Conservation (phyloP, 2,329 filamentous ascomycete species). For the Fusarium robinianum region DNA sequence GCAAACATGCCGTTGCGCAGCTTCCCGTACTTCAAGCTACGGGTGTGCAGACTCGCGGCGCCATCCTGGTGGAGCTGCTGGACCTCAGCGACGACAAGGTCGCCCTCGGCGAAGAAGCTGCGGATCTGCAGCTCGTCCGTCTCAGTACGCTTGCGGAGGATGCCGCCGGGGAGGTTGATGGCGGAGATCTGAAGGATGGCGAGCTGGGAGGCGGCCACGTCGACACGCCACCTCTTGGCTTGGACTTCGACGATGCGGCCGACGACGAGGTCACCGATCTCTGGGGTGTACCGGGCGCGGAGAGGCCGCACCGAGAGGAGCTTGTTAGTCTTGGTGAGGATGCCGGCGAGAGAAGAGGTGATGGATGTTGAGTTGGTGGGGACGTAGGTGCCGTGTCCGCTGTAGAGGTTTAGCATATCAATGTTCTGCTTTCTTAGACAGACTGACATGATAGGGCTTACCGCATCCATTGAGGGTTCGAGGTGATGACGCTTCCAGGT, state of each 20-base stretch:
- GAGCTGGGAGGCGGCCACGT: constrained; percentile 85
- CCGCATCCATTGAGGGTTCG: constrained; percentile 97
- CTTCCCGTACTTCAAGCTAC: constrained; percentile 92
- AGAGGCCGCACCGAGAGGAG: constrained; percentile 89
- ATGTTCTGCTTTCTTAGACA: no score
- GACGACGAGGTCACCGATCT: constrained; percentile 94
- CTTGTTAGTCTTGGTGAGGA: constrained; percentile 92
- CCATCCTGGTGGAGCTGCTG: constrained; percentile 88
- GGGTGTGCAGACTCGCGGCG: constrained; percentile 84
- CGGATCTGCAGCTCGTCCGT: constrained; percentile 97
- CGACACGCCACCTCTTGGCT: constrained; percentile 89
- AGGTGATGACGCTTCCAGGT: constrained; percentile 85
- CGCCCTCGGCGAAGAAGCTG: constrained; percentile 95
- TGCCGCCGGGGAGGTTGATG: constrained; percentile 94
- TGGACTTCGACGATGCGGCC: constrained; percentile 96
- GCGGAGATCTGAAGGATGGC: constrained; percentile 82
- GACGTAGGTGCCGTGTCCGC: constrained; percentile 91
- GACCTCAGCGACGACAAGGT: constrained; percentile 92
- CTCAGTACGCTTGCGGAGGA: constrained; percentile 86
- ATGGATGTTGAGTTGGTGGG: constrained; percentile 68
- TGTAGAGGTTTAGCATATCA: no score
- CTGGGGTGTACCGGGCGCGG: constrained; percentile 89
- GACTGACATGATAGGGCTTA: constrained; percentile 41
- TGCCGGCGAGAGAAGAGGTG: constrained; percentile 87
- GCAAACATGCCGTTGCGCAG: constrained; percentile 91